These are phyloP conservation scores for Mollisia scopiformis DNA, from an alignment of 2,329 filamentous ascomycete species.

Conservation along the genomic window DNA sequence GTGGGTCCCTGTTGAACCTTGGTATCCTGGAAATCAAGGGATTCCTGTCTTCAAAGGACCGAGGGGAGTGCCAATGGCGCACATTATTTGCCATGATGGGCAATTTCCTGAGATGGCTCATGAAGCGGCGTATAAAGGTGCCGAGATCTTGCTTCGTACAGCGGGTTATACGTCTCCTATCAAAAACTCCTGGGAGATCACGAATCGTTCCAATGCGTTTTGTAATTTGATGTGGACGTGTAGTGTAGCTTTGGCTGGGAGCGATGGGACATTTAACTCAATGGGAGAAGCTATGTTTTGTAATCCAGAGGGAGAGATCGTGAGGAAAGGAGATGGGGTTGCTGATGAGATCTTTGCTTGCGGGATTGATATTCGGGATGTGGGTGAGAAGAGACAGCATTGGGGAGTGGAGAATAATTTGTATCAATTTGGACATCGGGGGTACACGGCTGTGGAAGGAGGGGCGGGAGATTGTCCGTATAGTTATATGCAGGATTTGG, in stretches of 20 bases:
- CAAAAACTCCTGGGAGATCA: constrained; percentile 9
- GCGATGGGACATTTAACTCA: constrained; percentile 3
- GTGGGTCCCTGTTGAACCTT: constrained; percentile 10
- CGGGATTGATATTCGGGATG: constrained; percentile 2
- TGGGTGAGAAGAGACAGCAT: neutral
- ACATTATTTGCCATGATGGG: constrained; percentile 13
- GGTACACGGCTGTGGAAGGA: constrained; percentile 6
- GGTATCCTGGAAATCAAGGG: constrained; percentile 10
- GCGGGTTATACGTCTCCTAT: constrained; percentile 9
- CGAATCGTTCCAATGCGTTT: constrained; percentile 11
- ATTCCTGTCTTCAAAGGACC: constrained; percentile 9
- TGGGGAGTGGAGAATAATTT: constrained; percentile 13
- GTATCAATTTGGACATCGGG: constrained; percentile 10
- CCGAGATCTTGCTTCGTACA: constrained; percentile 9
- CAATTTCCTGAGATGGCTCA: constrained; percentile 10
- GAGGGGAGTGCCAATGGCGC: constrained; percentile 6
- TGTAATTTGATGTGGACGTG: constrained; percentile 10
- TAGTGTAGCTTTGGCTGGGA: constrained; percentile 9
- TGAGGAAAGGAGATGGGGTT: constrained; percentile 3
- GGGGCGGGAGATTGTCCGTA: constrained; percentile 11
- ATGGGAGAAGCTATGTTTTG: constrained; percentile 11
- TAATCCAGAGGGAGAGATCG: constrained; percentile 8
- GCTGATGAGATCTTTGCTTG: constrained; percentile 10
- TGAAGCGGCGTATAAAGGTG: constrained; percentile 9
- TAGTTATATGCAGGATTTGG: constrained; percentile 9